phyloP scores from a whole-genome alignment of 768 basidiomycete species.

The Lyophyllum decastes region DNA sequence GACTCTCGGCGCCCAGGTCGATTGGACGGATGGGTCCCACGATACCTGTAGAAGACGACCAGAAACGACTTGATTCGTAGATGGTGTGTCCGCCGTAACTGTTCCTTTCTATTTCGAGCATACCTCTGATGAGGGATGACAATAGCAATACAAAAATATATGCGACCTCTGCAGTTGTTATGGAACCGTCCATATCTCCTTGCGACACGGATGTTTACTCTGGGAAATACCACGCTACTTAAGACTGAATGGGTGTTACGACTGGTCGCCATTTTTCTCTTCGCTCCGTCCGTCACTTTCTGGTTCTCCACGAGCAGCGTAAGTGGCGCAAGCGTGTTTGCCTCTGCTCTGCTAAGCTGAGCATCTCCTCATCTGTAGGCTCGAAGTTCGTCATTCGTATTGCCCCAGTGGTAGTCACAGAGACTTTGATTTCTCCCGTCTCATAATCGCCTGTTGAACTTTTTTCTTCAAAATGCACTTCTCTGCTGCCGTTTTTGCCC shows the following conservation, averaged over 20 bases:
- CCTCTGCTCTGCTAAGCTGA: neutral
- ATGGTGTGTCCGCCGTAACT: neutral
- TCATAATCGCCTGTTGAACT: conserved; percentile 16
- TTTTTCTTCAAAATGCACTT: conserved; percentile 49
- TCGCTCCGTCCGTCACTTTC: conserved; percentile 34
- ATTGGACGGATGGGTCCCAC: neutral
- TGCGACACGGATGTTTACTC: too few species aligned
- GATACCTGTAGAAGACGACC: neutral
- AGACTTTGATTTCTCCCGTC: conserved; percentile 5
- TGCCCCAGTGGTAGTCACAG: conserved; percentile 12
- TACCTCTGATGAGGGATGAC: neutral
- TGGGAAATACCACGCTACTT: too few species aligned
- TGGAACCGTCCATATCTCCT: too few species aligned
- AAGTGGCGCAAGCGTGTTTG: conserved; percentile 14
- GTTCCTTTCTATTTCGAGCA: neutral
- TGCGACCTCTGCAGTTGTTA: too few species aligned
- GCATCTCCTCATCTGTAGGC: conserved; percentile 25
- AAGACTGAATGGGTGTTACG: too few species aligned
- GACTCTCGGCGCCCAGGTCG: neutral
- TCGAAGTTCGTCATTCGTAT: conserved; percentile 29
- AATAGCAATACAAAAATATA: too few species aligned
- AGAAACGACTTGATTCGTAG: neutral
- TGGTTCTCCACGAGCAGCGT: conserved; percentile 50
- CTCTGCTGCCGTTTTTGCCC: conserved; percentile 42
- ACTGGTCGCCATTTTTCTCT: too few species aligned